Evolutionary conservation across 139 green algal species (phyloP).

Genomic region (Chlorella sp.): DNA sequence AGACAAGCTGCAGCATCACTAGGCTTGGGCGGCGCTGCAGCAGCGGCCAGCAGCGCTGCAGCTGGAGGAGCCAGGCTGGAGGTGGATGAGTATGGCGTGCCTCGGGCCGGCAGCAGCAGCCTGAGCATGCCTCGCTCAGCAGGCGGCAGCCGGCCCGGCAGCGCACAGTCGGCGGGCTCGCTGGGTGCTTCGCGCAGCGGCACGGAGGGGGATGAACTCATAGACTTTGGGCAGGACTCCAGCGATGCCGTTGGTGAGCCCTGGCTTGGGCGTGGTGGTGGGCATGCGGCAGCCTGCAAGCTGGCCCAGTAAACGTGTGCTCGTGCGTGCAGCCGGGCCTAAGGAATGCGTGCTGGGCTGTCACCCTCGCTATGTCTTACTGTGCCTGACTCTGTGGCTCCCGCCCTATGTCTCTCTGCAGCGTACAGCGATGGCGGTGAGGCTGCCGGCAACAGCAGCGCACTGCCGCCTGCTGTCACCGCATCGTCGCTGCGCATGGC

Average conservation of each 20-base stretch:
- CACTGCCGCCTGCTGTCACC: constrained; percentile 13
- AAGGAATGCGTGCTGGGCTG: too few species aligned
- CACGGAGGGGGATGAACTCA: constrained; percentile 28
- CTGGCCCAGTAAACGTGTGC: too few species aligned
- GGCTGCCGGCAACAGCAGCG: not conserved
- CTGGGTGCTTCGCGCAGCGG: not conserved
- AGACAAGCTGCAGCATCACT: constrained; percentile 9
- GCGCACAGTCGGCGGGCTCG: constrained; percentile 3
- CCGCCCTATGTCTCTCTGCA: too few species aligned
- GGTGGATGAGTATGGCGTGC: constrained; percentile 51
- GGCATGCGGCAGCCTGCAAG: not conserved
- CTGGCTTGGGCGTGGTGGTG: not conserved
- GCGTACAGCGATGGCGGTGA: too few species aligned
- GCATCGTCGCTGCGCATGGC: constrained; percentile 50
- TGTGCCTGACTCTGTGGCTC: too few species aligned
- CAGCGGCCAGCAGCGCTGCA: not conserved
- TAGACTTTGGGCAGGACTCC: not conserved
- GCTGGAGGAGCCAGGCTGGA: constrained; percentile 38
- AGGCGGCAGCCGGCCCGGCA: constrained; percentile 13
- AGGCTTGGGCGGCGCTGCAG: constrained; percentile 28
- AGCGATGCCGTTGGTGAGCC: not conserved
- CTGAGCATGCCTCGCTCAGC: not conserved
- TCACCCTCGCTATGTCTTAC: too few species aligned
- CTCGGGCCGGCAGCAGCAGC: constrained; percentile 20
- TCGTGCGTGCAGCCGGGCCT: too few species aligned